phyloP scores from a whole-genome alignment of 2,329 filamentous ascomycete genomes.

The Aspergillus persii region DNA sequence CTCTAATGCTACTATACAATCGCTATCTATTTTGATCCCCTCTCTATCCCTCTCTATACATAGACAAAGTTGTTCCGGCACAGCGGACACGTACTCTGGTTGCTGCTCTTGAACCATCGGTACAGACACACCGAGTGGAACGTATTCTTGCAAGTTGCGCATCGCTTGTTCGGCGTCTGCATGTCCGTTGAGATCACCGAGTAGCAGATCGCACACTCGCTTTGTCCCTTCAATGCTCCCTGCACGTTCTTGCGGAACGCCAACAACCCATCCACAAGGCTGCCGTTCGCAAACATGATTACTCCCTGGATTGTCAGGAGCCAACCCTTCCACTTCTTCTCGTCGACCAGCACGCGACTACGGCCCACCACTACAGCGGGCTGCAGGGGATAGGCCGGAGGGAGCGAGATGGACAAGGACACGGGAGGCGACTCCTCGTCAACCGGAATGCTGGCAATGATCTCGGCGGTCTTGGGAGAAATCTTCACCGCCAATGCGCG shows the following conservation, averaged over 20 bases:
- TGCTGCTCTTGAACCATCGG: slow-evolving; percentile 96
- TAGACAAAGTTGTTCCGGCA: slow-evolving; percentile 79
- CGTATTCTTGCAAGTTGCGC: slow-evolving; percentile 86
- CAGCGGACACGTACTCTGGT: slow-evolving; percentile 85
- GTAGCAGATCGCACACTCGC: slow-evolving; percentile 96
- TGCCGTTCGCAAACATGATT: slow-evolving; percentile 89
- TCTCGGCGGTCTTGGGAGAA: slow-evolving; percentile 67
- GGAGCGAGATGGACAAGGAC: slow-evolving; percentile 75
- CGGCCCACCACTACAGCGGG: slow-evolving; percentile 72
- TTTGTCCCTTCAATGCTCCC: slow-evolving; percentile 86
- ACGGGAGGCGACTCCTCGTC: slow-evolving; percentile 85
- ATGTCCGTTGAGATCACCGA: slow-evolving; percentile 86
- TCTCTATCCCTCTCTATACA: slow-evolving; percentile 12
- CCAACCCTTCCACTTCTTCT: slow-evolving; percentile 92
- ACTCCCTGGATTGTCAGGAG: slow-evolving; percentile 83
- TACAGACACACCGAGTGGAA: slow-evolving; percentile 90
- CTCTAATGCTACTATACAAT: neutral
- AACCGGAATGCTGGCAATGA: slow-evolving; percentile 80
- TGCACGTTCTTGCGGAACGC: slow-evolving; percentile 85
- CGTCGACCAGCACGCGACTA: slow-evolving; percentile 80
- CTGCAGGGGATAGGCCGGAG: slow-evolving; percentile 77
- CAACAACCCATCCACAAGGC: slow-evolving; percentile 79
- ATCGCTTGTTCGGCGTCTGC: slow-evolving; percentile 87
- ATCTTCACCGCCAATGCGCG: slow-evolving; percentile 65
- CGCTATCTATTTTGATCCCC: neutral